Base-by-base conservation (phyloP, 352 stramenopile species). In the Globisporangium paroecandrum region DNA sequence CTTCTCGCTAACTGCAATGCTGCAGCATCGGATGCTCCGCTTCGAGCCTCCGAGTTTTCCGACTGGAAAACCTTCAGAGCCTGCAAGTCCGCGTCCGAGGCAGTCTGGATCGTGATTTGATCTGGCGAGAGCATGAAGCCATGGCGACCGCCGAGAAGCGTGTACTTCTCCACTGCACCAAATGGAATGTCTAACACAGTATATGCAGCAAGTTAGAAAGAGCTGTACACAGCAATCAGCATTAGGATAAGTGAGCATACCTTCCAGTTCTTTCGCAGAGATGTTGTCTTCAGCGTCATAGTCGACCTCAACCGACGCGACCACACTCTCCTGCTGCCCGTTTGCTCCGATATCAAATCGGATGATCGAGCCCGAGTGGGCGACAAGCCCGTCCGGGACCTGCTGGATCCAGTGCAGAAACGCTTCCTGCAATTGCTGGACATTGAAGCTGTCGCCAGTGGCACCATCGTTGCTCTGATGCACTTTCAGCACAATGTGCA, bases 141-240 rank as follows among this genome's bases (percentile, higher is more conserved):
- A 47, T 75, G 77, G 1, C 38, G 71, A 10, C 75, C 71, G n/a
- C 80, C 82, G 7, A 90, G 51, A 7, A 89, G 36, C 10, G 82
- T 73, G 55, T 87, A 92, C 38, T 89, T 88, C 47, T 87, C 68
- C 20, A 89, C 43, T 8, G 81, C 82, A 4, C 84, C 82, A 43
- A 75, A 68, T 4, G 84, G 84, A 58, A 87, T 62, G 51, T 73
- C 83, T 91, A 63, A 27, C 6, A 29, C n/a, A n/a, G 22, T 51
- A 7, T 18, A 24, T 5, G 18, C 18, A 9, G 47, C 25, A 41
- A 15, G 41, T n/a, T 64, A 56, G 41, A 61, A 36, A 60, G n/a
- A 51, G 58, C 38, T 32, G 0, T 22, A 29, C 15, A 58, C 18
- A 58, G 5, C 3, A 25, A 57, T 34, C 9, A 3, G 13, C 58